phyloP scores from a whole-genome alignment of 768 basidiomycete genomes.

The Xerocomus potaroensis region DNA sequence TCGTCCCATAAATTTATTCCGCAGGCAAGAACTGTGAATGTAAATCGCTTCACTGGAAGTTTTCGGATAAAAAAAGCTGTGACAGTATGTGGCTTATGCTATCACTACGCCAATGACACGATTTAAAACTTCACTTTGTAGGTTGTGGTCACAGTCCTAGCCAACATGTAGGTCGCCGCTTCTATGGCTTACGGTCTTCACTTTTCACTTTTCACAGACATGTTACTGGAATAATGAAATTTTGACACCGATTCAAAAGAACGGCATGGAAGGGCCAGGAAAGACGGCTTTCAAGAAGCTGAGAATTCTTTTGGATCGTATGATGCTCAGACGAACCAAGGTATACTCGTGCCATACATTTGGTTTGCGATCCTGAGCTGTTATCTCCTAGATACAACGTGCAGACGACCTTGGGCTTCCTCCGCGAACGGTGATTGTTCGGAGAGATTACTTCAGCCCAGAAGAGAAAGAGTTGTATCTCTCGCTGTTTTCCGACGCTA shows the following conservation, averaged over 20 bases:
- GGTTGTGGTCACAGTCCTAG: conserved; percentile 84
- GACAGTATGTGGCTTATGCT: conserved; percentile 51
- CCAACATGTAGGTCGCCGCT: conserved; percentile 56
- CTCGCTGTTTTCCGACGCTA: conserved; percentile 89
- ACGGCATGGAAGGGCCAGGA: conserved; percentile 80
- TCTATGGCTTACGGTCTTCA: neutral
- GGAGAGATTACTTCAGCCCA: conserved; percentile 89
- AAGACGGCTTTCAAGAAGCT: conserved; percentile 87
- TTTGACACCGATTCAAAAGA: conserved; percentile 90
- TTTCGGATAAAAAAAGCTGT: conserved; percentile 76
- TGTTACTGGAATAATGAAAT: conserved; percentile 99
- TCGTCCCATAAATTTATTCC: neutral
- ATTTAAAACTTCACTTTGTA: conserved; percentile 24
- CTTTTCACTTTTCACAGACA: conserved; percentile 43
- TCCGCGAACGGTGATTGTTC: conserved; percentile 84
- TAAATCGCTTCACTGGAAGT: conserved; percentile 94
- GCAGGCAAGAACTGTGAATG: conserved; percentile 87
- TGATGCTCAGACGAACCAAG: conserved; percentile 95
- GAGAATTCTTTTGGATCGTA: conserved; percentile 79
- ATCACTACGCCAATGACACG: neutral
- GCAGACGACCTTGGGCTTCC: conserved; percentile 96
- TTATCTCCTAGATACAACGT: conserved; percentile 64
- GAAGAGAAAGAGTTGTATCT: conserved; percentile 96
- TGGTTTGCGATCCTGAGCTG: neutral
- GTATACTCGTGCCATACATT: conserved; percentile 29